Percentiles rank a stretch among this genome's conserved stretches.
These are phyloP conservation scores for Raddia distichophylla DNA, from an alignment of 176 grass and related monocot species.

Conservation along the genomic window DNA sequence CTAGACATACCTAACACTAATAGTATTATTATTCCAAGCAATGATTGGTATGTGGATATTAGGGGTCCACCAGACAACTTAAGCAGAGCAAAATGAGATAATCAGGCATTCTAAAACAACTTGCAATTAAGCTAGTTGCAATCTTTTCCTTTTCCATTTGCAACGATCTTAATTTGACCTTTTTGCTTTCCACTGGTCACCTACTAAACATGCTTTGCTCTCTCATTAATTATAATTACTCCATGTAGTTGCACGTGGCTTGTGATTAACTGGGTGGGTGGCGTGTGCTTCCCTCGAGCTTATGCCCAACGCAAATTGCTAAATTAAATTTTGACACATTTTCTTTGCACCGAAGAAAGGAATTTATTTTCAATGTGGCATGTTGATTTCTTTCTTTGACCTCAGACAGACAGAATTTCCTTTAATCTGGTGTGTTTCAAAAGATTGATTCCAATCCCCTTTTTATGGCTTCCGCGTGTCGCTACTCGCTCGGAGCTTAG, in stretches of 20 bases:
- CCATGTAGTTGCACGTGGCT: neutral
- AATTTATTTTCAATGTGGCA: neutral
- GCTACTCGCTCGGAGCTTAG: too few relatives aligned
- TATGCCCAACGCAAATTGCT: neutral
- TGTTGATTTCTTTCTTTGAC: neutral
- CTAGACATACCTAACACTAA: neutral
- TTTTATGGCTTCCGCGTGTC: neutral
- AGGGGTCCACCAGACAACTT: neutral
- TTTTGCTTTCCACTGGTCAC: neutral
- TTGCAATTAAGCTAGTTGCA: neutral
- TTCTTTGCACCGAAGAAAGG: neutral
- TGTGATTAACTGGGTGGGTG: neutral
- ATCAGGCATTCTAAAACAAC: neutral
- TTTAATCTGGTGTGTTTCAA: neutral
- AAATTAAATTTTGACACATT: neutral
- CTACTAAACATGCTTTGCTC: neutral
- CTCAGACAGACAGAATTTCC: neutral
- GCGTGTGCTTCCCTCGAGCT: neutral
- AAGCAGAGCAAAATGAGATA: neutral
- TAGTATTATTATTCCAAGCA: neutral
- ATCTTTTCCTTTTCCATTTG: neutral
- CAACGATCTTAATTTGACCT: too few relatives aligned
- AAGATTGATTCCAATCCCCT: neutral
- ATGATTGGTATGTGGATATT: neutral
- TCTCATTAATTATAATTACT: neutral